Base-by-base conservation (phyloP, 2,329 filamentous ascomycete species). In the Chaetoscypha palmicola region DNA sequence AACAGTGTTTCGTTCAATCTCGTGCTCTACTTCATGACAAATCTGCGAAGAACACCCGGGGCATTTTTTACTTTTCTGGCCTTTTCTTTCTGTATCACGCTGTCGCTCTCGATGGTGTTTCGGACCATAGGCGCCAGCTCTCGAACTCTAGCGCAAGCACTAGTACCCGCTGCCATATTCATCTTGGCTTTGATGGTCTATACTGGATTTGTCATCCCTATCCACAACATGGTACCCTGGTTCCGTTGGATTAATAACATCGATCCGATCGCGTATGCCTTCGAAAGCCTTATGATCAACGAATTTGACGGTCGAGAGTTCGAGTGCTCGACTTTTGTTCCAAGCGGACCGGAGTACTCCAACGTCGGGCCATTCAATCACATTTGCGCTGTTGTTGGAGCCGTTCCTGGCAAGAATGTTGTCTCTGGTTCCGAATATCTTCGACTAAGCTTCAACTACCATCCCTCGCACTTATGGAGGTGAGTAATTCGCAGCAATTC, bases 21-120 rank as follows among this genome's bases (percentile, higher is more conserved):
- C 30, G 73, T 79, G 1, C 66, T 95, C 2, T 95, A 95, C 67
- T 94, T 95, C 65, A 82, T 95, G 77, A 82, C 86, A 0, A 83
- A 88, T 50, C 68, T 95, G 24, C 46, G 48, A 22, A 43, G 52
- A 28, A 79, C 84, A 52, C 69, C 85, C 0, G 84, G 82, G 1
- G 66, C 80, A 0, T 94, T 91, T 71, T 94, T 94, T 72, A 85
- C 24, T 28, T 28, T 28, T 28, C 24, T 7, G 12, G 12, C 12
- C 24, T 12, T 7, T 28, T 28, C 24, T 28, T 28, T 12, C 24
- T 28, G 7, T 7, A 7, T 28, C 12, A 28, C 24, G 24, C 24
- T 28, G 24, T 28, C 12, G 24, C 24, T 28, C 24, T 28, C 24
- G 24, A 28, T 28, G 12, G 12, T 28, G 24, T 92, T 92, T 76